Percentiles rank a stretch among this genome's conserved stretches.
phyloP scores from a whole-genome alignment of 2,329 filamentous ascomycete species.

The Magnaporthiopsis incrustans region DNA sequence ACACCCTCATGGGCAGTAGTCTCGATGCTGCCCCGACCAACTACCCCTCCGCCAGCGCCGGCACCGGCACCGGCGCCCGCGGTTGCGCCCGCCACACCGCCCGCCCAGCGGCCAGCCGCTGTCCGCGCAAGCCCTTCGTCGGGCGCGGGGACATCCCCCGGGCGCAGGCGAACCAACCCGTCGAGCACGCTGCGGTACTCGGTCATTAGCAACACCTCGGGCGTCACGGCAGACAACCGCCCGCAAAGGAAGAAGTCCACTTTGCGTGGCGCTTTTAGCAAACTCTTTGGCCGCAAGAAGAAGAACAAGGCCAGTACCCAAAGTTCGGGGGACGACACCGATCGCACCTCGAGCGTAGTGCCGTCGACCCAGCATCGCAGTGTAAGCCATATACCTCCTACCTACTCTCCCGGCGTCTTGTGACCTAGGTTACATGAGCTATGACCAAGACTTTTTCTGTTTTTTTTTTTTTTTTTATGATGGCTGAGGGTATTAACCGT shows the following conservation, averaged over 20 bases:
- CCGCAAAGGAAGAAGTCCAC: slow-evolving; percentile 51
- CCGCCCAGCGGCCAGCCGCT: neutral
- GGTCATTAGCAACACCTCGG: slow-evolving; percentile 32
- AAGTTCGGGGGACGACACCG: slow-evolving; percentile 18
- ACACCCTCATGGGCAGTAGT: neutral
- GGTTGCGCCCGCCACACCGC: slow-evolving; percentile 13
- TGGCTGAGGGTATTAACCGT: neutral
- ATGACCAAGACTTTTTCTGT: neutral
- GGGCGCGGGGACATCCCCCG: slow-evolving; percentile 15
- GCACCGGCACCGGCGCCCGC: slow-evolving; percentile 18
- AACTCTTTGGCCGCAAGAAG: slow-evolving; percentile 51
- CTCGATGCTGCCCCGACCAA: neutral
- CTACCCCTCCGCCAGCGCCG: slow-evolving; percentile 11
- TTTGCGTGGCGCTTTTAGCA: slow-evolving; percentile 46
- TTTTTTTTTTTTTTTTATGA: neutral
- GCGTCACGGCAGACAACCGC: slow-evolving; percentile 19
- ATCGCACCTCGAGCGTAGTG: slow-evolving; percentile 18
- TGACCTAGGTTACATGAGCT: neutral
- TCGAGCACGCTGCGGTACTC: slow-evolving; percentile 39
- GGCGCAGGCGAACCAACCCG: slow-evolving; percentile 26
- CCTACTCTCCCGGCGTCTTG: no score
- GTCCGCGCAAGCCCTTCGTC: slow-evolving; percentile 9
- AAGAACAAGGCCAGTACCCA: slow-evolving; percentile 41
- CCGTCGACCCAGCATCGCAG: slow-evolving; percentile 35
- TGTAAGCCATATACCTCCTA: slow-evolving; percentile 29